phyloP scores from a whole-genome alignment of 768 basidiomycete genomes.

The Phanerochaete carnosa region DNA sequence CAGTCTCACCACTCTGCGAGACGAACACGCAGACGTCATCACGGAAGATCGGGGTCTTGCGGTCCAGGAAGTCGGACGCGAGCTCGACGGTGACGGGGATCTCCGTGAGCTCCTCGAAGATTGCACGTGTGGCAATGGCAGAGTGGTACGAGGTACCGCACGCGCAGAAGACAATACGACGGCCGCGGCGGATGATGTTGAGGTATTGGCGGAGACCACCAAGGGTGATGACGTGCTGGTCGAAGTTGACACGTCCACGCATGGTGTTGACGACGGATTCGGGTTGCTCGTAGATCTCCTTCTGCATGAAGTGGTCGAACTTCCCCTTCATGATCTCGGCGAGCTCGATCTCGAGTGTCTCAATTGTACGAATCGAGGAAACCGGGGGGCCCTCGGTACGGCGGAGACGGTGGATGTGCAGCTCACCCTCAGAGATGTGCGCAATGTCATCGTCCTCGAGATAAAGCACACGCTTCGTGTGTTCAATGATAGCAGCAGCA shows the following conservation, averaged over 20 bases:
- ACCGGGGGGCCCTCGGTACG: constrained; percentile 67
- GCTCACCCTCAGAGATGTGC: constrained; percentile 93
- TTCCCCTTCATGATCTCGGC: constrained; percentile 99
- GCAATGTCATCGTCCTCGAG: constrained; percentile 99
- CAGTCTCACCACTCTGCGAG: constrained; percentile 97
- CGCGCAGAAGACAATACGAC: constrained; percentile 95
- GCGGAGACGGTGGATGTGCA: constrained; percentile 98
- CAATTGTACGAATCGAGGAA: constrained; percentile 85
- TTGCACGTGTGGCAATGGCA: constrained; percentile 91
- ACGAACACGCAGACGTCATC: constrained; percentile 97
- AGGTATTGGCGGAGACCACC: constrained; percentile 95
- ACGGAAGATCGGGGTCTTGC: constrained; percentile 99
- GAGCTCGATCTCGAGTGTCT: constrained; percentile 96
- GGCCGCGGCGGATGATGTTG: constrained; percentile 90
- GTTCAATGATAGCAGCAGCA: constrained; percentile 93
- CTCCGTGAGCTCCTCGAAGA: constrained; percentile 98
- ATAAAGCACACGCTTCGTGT: constrained; percentile 98
- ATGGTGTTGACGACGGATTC: constrained; percentile 99
- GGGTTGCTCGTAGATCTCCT: constrained; percentile 99
- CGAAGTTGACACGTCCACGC: constrained; percentile 99
- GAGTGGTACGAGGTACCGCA: constrained; percentile 99
- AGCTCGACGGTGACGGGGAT: constrained; percentile 97
- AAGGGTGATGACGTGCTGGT: constrained; percentile 84
- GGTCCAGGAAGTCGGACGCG: constrained; percentile 96
- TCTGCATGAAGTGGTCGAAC: constrained; percentile 99